Evolutionary conservation across 2,329 filamentous ascomycete genomes (phyloP).

Genomic region (Cryphonectria japonica): DNA sequence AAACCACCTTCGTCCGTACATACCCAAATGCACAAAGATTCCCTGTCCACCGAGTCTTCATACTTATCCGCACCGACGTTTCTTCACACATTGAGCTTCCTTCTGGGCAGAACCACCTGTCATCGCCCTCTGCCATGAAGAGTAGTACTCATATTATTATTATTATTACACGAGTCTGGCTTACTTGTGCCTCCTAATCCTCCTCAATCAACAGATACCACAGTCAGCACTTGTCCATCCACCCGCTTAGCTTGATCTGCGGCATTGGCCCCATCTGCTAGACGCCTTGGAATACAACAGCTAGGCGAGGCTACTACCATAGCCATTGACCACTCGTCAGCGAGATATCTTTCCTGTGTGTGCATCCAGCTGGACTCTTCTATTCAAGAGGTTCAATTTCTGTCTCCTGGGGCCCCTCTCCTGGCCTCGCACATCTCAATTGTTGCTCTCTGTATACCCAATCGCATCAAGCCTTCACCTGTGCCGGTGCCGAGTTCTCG

Average conservation of each 20-base stretch:
- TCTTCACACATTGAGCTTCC: not conserved
- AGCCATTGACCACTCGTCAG: slow-evolving; percentile 7
- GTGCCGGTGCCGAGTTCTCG: not conserved
- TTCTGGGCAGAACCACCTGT: not conserved
- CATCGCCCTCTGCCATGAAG: not conserved
- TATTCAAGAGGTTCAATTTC: not conserved
- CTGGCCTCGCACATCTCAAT: not conserved
- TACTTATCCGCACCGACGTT: not conserved
- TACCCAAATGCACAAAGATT: not conserved
- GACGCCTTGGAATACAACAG: not conserved
- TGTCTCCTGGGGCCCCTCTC: not conserved
- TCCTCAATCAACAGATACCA: slow-evolving; percentile 4
- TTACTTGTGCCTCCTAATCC: slow-evolving; percentile 20
- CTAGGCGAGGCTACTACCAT: slow-evolving; percentile 8
- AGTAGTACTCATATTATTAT: not conserved
- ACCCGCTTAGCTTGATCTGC: not conserved
- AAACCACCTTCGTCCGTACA: not conserved
- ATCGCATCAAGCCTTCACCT: not conserved
- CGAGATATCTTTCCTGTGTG: slow-evolving; percentile 14
- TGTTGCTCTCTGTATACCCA: not conserved
- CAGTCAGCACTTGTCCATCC: slow-evolving; percentile 26
- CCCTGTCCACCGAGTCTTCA: not conserved
- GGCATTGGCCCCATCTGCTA: slow-evolving; percentile 15
- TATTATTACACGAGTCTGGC: not conserved
- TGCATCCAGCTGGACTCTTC: not conserved